Evolutionary conservation across 768 basidiomycete species (phyloP), one percentile per base, ranked within the genome.

Genomic region (Termitomyces sp.): DNA sequence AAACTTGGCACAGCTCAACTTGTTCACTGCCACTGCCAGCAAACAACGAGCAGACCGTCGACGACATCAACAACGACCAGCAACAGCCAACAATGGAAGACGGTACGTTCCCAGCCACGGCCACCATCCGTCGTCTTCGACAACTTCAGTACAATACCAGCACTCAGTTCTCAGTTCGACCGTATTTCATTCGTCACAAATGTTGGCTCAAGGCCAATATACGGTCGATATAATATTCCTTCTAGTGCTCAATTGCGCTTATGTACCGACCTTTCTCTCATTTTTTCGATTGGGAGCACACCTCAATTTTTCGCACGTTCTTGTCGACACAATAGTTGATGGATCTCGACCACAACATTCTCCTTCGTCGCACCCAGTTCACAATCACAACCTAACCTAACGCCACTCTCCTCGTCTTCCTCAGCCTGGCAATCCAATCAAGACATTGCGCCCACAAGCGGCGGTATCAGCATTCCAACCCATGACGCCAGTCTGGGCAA

Each of bases 101-200:
- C 86, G 88, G 88, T 90, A 90, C 88, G 88, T 90, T 79, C 73
- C 82, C 88, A 89, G 78, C 86, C 78, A 79, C 87, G 80, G 77
- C 86, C 75, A 78, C 87, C 79, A 78, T 85, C 73, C 80, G 74
- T 76, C 76, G 76, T 79, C 57, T 61, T 48, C 64, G 62, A 66
- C 60, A 63, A 57, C 50, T 59, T 59, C 65, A 65, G 65, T 63
- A 66, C 59, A 61, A 58, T 67, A 65, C 61, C 73, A 70, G 68
- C 65, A 63, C 64, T 65, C 64, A 60, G 59, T 63, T 65, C 63
- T 59, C 59, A 55, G 54, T 67, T 67, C 62, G 58, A 63, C 61
- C 62, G 54, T 62, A 61, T 70, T 66, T 63, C 64, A 65, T 70
- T 73, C 71, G 66, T 70, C 69, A 61, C 65, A 60, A 57, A 57